phyloP scores from a whole-genome alignment of 163 green algal genomes.

The Scenedesmus sp. region DNA sequence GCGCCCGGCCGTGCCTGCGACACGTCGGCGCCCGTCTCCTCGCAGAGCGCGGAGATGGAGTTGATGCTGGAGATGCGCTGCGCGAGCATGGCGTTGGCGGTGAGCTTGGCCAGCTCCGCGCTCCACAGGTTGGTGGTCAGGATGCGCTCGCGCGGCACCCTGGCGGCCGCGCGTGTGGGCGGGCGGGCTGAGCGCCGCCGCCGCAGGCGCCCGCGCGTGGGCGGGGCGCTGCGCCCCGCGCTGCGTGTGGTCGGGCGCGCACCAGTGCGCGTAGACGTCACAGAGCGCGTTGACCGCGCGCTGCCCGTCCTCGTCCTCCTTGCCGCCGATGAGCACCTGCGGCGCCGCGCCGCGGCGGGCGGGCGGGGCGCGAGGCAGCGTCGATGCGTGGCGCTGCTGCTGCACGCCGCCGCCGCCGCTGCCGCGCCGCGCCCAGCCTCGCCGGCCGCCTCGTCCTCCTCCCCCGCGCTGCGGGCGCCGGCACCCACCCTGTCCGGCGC shows the following conservation, averaged over 20 bases:
- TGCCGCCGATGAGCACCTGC: constrained; percentile 92
- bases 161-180: no score
- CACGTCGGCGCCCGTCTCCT: constrained; percentile 92
- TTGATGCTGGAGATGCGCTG: constrained; percentile 99
- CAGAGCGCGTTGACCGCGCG: constrained; percentile 75
- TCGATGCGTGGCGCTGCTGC: no score
- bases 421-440: no score
- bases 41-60: constrained; percentile 97
- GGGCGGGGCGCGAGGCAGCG: no score
- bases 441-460: constrained; percentile 82
- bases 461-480: no score
- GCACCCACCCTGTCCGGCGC: constrained; percentile 93
- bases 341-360: no score
- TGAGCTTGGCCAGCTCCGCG: constrained; percentile 98
- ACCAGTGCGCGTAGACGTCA: constrained; percentile 97
- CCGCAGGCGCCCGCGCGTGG: no score
- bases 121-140: constrained; percentile 97
- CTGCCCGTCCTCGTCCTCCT: constrained; percentile 68
- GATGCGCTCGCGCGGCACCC: constrained; percentile 82
- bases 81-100: constrained; percentile 98
- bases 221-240: no score
- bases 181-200: no score
- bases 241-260: constrained; percentile 77
- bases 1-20: constrained; percentile 65
- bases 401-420: no score